These are phyloP conservation scores for Cladosporium sp. DNA, from an alignment of 2,329 filamentous ascomycete genomes.

Conservation along the genomic window DNA sequence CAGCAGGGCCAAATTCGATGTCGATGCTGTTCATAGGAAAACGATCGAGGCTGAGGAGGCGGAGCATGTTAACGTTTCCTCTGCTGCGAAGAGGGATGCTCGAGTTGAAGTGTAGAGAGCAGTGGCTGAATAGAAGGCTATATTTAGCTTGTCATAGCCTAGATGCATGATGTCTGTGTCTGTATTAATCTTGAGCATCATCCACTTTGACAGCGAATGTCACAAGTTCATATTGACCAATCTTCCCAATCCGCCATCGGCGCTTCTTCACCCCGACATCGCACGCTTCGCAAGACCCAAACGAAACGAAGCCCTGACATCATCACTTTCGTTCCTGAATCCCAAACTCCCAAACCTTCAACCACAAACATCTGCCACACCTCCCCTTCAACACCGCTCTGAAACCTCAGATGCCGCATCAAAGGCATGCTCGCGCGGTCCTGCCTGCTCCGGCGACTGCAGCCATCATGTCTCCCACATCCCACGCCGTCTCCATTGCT, in stretches of 20 bases:
- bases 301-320: background rate
- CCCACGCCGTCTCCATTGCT: background rate
- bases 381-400: background rate
- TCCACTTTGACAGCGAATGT: too few relatives aligned
- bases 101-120: background rate
- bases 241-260: too few relatives aligned
- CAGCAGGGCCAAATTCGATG: constrained; percentile 23
- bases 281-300: too few relatives aligned
- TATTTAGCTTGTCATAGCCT: too few relatives aligned
- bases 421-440: constrained; percentile 30
- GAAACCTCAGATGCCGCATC: constrained; percentile 17
- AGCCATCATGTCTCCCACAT: constrained; percentile 16
- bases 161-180: too few relatives aligned
- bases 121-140: too few relatives aligned
- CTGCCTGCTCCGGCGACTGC: constrained; percentile 25
- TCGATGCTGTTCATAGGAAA: constrained; percentile 16
- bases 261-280: too few relatives aligned
- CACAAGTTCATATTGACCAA: too few relatives aligned
- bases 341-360: background rate
- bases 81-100: background rate
- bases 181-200: too few relatives aligned
- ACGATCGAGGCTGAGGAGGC: constrained; percentile 7
- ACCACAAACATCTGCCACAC: background rate
- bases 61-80: background rate
- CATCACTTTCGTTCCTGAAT: background rate